A percentile compares a stretch with the other conserved stretches of the same genome.
Conservation (phyloP, 768 basidiomycete genomes). For the Tremella yokohamensis region DNA sequence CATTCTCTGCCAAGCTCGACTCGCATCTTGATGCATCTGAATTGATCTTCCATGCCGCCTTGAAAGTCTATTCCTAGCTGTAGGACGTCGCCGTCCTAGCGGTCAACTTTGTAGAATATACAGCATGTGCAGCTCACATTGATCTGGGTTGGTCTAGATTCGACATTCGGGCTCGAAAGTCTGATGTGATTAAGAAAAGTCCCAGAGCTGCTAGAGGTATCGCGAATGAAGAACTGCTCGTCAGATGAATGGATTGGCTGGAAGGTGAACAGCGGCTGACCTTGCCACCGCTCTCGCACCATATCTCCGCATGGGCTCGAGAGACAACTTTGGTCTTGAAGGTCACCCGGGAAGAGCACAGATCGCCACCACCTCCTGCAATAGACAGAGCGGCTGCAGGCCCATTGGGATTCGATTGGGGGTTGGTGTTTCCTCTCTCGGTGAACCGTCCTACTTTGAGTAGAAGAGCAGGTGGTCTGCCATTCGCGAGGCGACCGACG, state of each 20-base stretch:
- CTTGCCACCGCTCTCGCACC: slow-evolving; percentile 59
- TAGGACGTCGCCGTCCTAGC: slow-evolving; percentile 77
- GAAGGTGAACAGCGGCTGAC: slow-evolving; percentile 30
- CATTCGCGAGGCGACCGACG: slow-evolving; percentile 23
- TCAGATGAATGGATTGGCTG: slow-evolving; percentile 6
- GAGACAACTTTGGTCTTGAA: slow-evolving; percentile 96
- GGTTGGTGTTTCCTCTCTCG: slow-evolving; percentile 57
- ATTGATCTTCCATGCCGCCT: slow-evolving; percentile 93
- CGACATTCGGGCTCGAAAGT: slow-evolving; percentile 75
- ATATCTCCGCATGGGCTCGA: slow-evolving; percentile 89
- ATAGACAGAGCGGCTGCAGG: slow-evolving; percentile 19
- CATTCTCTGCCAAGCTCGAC: slow-evolving; percentile 86
- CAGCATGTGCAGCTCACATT: slow-evolving; percentile 54
- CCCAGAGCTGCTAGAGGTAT: slow-evolving; percentile 83
- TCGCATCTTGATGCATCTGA: slow-evolving; percentile 93
- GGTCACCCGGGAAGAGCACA: slow-evolving; percentile 75
- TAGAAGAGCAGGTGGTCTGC: slow-evolving; percentile 30
- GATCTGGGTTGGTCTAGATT: slow-evolving; percentile 70
- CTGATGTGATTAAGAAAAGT: slow-evolving; percentile 95
- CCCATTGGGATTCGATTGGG: slow-evolving; percentile 55
- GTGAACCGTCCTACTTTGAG: slow-evolving; percentile 93
- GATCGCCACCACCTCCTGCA: slow-evolving; percentile 50
- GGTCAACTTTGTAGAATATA: background rate
- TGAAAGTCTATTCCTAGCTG: slow-evolving; percentile 98
- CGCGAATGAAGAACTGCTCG: slow-evolving; percentile 73